phyloP scores from a whole-genome alignment of 2,329 filamentous ascomycete genomes.

The Colletotrichum sp. region DNA sequence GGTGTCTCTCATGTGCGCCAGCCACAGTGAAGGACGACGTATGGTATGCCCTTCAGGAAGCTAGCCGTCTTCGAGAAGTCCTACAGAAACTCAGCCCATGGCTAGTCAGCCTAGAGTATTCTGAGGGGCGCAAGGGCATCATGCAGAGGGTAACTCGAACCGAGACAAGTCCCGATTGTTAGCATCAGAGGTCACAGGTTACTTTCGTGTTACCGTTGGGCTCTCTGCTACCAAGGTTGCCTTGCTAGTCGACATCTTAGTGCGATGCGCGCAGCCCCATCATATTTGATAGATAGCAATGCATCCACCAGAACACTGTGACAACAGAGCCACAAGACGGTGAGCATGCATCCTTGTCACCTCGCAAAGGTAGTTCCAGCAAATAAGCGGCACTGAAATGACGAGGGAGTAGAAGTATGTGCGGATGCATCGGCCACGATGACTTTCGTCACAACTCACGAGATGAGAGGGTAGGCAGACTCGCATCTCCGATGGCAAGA shows the following conservation, averaged over 20 bases:
- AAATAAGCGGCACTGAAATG: not conserved
- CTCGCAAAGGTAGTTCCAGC: not conserved
- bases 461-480: not conserved
- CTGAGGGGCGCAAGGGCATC: not conserved
- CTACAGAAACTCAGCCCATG: not conserved
- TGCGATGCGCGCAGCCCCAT: not conserved
- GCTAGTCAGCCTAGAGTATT: not conserved
- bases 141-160: not conserved
- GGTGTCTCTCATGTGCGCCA: not conserved
- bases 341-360: not conserved
- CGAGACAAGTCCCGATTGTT: not conserved
- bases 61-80: not conserved
- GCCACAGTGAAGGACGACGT: not conserved
- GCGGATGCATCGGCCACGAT: not conserved
- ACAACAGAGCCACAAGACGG: not conserved
- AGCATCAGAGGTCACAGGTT: not conserved
- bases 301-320: not conserved
- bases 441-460: not conserved
- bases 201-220: not conserved
- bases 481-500: not conserved
- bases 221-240: not conserved
- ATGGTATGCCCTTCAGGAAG: not conserved
- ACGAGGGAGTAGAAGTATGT: fast-evolving
- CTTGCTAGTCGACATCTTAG: not conserved
- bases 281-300: not conserved